Conservation (phyloP, 2,329 filamentous ascomycete species). For the Neopestalotiopsis sp. region DNA sequence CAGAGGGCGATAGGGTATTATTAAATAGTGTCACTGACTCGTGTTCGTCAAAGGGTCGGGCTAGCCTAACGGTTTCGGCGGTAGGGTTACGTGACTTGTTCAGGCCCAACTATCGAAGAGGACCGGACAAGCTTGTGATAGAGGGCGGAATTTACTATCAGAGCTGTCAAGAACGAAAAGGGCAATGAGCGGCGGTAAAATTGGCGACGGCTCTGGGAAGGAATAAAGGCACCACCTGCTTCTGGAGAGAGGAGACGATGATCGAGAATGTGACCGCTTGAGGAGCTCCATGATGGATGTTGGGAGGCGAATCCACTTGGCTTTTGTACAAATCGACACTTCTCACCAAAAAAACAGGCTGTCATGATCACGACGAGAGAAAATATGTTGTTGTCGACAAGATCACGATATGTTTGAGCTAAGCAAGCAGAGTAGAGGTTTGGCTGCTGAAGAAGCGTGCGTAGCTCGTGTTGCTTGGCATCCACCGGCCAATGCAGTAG, state of each 20-base stretch:
- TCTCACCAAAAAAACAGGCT: slow-evolving; percentile 23
- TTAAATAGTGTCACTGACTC: slow-evolving; percentile 14
- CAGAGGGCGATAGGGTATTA: slow-evolving; percentile 18
- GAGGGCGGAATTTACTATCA: slow-evolving; percentile 19
- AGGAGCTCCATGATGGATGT: slow-evolving; percentile 25
- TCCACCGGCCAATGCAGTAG: neutral
- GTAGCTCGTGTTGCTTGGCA: slow-evolving; percentile 2
- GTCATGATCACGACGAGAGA: slow-evolving; percentile 15
- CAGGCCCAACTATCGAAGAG: slow-evolving; percentile 20
- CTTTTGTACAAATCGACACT: slow-evolving; percentile 35
- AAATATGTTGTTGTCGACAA: slow-evolving; percentile 21
- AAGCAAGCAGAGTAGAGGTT: slow-evolving; percentile 8
- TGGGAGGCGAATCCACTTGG: slow-evolving; percentile 32
- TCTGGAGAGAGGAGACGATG: neutral
- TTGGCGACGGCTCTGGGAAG: slow-evolving; percentile 25
- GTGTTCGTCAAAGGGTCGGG: slow-evolving; percentile 10
- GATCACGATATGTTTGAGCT: slow-evolving; percentile 26
- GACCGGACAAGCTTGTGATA: slow-evolving; percentile 14
- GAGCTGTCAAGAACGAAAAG: slow-evolving; percentile 22
- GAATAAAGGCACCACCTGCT: slow-evolving; percentile 1
- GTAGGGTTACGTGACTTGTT: slow-evolving; percentile 11
- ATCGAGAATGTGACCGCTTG: neutral
- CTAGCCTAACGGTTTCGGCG: slow-evolving; percentile 17
- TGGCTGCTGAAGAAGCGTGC: neutral
- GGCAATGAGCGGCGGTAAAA: slow-evolving; percentile 26